These are phyloP conservation scores for Vigna mungo DNA, from an alignment of 306 rosid genomes.

Conservation along the genomic window DNA sequence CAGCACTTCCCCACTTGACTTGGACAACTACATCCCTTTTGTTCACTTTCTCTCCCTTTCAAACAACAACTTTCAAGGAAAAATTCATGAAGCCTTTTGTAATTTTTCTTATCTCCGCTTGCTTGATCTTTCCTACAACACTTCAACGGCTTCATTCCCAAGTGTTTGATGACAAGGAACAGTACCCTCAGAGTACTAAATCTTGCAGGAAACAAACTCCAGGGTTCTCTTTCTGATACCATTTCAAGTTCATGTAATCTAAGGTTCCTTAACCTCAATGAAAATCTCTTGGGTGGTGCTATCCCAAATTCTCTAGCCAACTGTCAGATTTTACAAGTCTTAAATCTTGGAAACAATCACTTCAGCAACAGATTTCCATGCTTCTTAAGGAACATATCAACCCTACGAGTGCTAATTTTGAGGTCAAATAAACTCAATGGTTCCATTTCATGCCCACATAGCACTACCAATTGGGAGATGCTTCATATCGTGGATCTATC, in stretches of 20 bases:
- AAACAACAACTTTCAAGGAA: constrained; percentile 23
- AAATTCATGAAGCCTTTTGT: constrained; percentile 42
- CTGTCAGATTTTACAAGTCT: constrained; percentile 34
- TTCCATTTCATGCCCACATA: constrained; percentile 33
- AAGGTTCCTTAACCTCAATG: constrained; percentile 41
- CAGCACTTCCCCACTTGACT: constrained; percentile 25
- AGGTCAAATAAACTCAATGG: constrained; percentile 16
- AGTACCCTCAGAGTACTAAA: constrained; percentile 8
- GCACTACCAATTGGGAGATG: constrained; percentile 35
- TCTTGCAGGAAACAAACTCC: constrained; percentile 40
- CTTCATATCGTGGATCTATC: constrained; percentile 48
- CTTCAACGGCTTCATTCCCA: constrained; percentile 37
- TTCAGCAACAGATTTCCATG: constrained; percentile 38
- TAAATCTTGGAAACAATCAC: constrained; percentile 40
- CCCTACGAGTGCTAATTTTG: constrained; percentile 26
- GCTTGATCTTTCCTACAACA: constrained; percentile 53
- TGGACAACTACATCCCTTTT: background rate
- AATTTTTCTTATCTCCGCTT: constrained; percentile 8
- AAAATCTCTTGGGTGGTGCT: constrained; percentile 28
- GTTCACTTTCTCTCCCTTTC: background rate
- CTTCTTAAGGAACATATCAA: constrained; percentile 37
- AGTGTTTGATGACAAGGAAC: constrained; percentile 32
- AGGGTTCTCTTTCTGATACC: constrained; percentile 17
- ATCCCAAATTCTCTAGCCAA: constrained; percentile 48
- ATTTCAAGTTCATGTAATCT: constrained; percentile 34